A percentile compares a stretch with the other conserved stretches of the same genome.
These are phyloP conservation scores for Rhipidocladum racemiflorum DNA, from an alignment of 176 grass and related monocot species.

Conservation along the genomic window DNA sequence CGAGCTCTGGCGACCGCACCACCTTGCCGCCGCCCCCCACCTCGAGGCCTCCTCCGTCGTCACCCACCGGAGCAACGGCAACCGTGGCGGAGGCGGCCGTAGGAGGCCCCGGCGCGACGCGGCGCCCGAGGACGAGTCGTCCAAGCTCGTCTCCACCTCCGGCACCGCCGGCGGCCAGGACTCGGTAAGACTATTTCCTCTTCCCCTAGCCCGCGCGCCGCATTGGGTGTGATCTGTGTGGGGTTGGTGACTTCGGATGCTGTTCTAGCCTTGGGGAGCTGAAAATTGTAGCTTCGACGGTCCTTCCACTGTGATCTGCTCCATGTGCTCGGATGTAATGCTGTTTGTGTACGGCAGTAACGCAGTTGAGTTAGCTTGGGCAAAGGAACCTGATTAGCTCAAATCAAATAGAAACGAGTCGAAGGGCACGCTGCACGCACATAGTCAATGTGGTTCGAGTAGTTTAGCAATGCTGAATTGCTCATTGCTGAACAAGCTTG, in stretches of 20 bases:
- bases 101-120: not conserved
- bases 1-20: conserved; percentile 27
- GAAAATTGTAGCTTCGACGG: not conserved
- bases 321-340: not conserved
- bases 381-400: not conserved
- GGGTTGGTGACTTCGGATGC: not conserved
- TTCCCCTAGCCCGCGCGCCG: not conserved
- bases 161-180: not conserved
- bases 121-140: conserved; percentile 39
- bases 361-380: not conserved
- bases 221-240: conserved; percentile 19
- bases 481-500: not conserved
- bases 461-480: not conserved
- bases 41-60: conserved; percentile 42
- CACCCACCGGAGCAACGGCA: conserved; percentile 35
- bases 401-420: not conserved
- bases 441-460: not conserved
- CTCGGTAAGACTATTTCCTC: conserved; percentile 23
- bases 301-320: not conserved
- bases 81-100: conserved; percentile 19
- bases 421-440: not conserved
- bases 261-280: not conserved
- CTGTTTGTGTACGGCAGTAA: not conserved
- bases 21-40: not conserved
- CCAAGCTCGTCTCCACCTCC: conserved; percentile 53